These are phyloP conservation scores for Fusarium paranaense DNA, from an alignment of 2,329 filamentous ascomycete genomes.

Conservation along the genomic window DNA sequence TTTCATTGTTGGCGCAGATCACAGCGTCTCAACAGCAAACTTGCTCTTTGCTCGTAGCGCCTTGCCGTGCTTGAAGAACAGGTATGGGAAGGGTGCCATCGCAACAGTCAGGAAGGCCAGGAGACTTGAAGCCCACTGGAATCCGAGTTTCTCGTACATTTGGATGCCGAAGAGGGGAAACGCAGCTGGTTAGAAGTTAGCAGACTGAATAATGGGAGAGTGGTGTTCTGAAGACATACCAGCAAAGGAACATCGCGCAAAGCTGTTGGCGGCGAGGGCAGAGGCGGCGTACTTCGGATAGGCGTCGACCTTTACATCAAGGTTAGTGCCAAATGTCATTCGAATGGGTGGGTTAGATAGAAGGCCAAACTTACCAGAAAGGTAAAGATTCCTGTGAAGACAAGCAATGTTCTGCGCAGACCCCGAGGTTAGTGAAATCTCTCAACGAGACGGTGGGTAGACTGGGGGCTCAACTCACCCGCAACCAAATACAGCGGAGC, in stretches of 20 bases:
- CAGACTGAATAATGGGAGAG: neutral
- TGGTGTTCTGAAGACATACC: neutral
- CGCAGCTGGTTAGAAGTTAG: neutral
- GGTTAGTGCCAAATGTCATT: neutral
- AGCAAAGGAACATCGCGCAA: slow-evolving; percentile 32
- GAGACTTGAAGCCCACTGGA: slow-evolving; percentile 32
- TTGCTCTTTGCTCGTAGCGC: slow-evolving; percentile 27
- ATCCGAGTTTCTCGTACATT: slow-evolving; percentile 37
- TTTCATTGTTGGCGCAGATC: no score
- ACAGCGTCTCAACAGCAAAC: slow-evolving; percentile 14
- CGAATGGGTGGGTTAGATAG: no score
- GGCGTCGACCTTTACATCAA: slow-evolving; percentile 18
- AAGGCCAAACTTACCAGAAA: slow-evolving; percentile 18
- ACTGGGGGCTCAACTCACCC: slow-evolving; percentile 17
- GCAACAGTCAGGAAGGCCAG: slow-evolving; percentile 32
- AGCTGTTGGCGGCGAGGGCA: slow-evolving; percentile 37
- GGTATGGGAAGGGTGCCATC: slow-evolving; percentile 35
- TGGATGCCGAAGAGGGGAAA: slow-evolving; percentile 28
- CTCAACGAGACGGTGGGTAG: neutral
- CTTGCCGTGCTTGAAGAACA: slow-evolving; percentile 38
- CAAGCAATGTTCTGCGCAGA: slow-evolving; percentile 13
- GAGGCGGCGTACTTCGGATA: slow-evolving; percentile 36
- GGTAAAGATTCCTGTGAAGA: slow-evolving; percentile 29
- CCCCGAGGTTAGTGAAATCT: neutral
- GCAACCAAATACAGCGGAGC: slow-evolving; percentile 31